Percentiles rank a stretch among this genome's conserved stretches.
Conservation (phyloP, 352 stramenopile genomes). For the Pseudoperonospora humuli region DNA sequence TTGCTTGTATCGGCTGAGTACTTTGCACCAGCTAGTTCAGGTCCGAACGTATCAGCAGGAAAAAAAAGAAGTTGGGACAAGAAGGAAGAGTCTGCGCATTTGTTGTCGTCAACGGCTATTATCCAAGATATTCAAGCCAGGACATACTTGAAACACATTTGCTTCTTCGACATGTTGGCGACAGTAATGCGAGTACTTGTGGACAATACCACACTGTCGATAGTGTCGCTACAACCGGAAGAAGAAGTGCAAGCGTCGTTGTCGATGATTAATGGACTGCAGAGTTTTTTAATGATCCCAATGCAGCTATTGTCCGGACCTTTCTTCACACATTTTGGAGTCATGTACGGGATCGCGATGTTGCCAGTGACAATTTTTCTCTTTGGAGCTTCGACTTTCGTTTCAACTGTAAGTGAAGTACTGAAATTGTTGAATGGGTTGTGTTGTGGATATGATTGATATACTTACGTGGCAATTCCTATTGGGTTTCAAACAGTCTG, state of each 20-base stretch:
- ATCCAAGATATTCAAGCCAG: conserved; percentile 56
- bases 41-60: not conserved
- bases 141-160: conserved; percentile 82
- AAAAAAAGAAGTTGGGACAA: conserved; percentile 4
- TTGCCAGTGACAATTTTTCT: conserved; percentile 64
- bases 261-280: conserved; percentile 69
- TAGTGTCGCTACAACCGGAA: conserved; percentile 61
- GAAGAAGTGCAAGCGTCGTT: conserved; percentile 65
- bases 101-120: conserved; percentile 29
- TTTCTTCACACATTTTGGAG: conserved; percentile 79
- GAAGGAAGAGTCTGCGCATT: not conserved
- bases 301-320: conserved; percentile 69
- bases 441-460: too few relatives aligned
- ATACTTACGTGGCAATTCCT: too few relatives aligned
- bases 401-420: conserved; percentile 35
- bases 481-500: conserved; percentile 36
- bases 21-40: conserved; percentile 22
- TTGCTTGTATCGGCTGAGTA: conserved; percentile 44
- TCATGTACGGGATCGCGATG: conserved; percentile 78
- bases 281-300: conserved; percentile 84
- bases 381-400: conserved; percentile 56
- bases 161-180: conserved; percentile 79
- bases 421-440: not conserved
- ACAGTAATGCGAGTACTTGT: conserved; percentile 74
- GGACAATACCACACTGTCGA: conserved; percentile 74